Percentiles rank a stretch among this genome's conserved stretches.
These are phyloP conservation scores for Schwanniomyces vanrijiae DNA, from an alignment of 805 yeast species.

Conservation along the genomic window DNA sequence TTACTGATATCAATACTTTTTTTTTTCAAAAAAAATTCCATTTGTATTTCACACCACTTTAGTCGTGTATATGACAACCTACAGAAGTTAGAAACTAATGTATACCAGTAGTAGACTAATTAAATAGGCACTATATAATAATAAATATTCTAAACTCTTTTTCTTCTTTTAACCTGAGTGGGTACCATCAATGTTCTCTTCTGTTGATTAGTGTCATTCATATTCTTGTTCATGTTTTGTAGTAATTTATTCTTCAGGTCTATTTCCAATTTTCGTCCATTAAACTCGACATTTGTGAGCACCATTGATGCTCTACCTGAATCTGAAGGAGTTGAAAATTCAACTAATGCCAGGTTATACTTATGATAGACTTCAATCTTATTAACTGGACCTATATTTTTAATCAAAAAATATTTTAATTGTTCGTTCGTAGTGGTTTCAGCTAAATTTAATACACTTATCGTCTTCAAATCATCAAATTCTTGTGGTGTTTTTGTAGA, in stretches of 20 bases:
- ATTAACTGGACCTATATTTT: slow-evolving; percentile 34
- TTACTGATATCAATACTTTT: not conserved
- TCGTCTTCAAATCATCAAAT: slow-evolving; percentile 18
- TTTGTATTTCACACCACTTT: not conserved
- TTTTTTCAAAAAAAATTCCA: not conserved
- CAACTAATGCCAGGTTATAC: slow-evolving; percentile 49
- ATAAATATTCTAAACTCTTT: no score
- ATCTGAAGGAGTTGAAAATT: slow-evolving; percentile 38
- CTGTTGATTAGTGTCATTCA: not conserved
- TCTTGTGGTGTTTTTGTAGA: slow-evolving; percentile 3
- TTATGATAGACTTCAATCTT: slow-evolving; percentile 48
- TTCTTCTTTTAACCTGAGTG: not conserved
- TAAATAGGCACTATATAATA: not conserved
- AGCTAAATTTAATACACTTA: slow-evolving; percentile 22
- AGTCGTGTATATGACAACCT: not conserved
- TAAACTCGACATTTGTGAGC: slow-evolving; percentile 39
- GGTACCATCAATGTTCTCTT: slow-evolving; percentile 6
- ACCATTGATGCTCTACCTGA: slow-evolving; percentile 54
- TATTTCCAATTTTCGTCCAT: slow-evolving; percentile 20
- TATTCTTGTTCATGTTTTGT: not conserved
- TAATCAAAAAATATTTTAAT: slow-evolving; percentile 25
- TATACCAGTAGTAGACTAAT: no score
- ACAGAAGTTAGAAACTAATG: not conserved
- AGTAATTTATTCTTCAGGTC: slow-evolving; percentile 7
- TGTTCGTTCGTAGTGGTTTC: slow-evolving; percentile 39